A percentile compares a stretch with the other conserved stretches of the same genome.
These are phyloP conservation scores for Aspergillaceae sp. DNA, from an alignment of 2,329 filamentous ascomycete species.

Conservation along the genomic window DNA sequence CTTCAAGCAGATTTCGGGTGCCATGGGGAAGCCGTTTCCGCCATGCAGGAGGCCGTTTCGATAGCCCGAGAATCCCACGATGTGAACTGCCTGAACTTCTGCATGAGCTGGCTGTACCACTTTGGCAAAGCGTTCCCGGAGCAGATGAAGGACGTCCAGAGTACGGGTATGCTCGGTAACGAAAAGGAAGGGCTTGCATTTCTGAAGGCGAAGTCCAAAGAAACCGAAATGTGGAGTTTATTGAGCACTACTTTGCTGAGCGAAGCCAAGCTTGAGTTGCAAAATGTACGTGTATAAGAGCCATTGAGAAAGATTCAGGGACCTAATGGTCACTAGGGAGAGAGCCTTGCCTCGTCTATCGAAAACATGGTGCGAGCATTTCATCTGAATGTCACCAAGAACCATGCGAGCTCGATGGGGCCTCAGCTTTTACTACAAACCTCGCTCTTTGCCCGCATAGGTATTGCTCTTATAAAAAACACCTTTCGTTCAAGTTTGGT, in stretches of 20 bases:
- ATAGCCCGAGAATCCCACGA: constrained; percentile 93
- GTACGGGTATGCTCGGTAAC: constrained; percentile 64
- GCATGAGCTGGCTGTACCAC: constrained; percentile 91
- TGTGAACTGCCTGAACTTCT: constrained; percentile 86
- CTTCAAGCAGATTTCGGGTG: constrained; percentile 94
- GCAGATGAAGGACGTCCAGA: constrained; percentile 61
- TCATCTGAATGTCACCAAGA: constrained; percentile 69
- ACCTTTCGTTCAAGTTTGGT: not conserved
- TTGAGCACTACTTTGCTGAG: constrained; percentile 75
- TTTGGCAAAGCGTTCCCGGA: constrained; percentile 79
- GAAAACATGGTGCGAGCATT: constrained; percentile 77
- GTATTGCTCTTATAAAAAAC: constrained; percentile 30
- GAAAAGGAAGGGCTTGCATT: constrained; percentile 77
- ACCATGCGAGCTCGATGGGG: constrained; percentile 64
- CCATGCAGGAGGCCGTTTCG: constrained; percentile 89
- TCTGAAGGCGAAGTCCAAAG: constrained; percentile 75
- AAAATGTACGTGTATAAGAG: constrained; percentile 51
- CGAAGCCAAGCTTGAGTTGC: constrained; percentile 72
- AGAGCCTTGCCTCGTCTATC: constrained; percentile 52
- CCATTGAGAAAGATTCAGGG: not conserved
- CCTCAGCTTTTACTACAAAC: constrained; percentile 64
- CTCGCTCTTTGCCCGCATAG: constrained; percentile 68
- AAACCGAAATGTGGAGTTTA: constrained; percentile 75
- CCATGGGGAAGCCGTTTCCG: constrained; percentile 77
- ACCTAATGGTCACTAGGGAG: constrained; percentile 38